These are phyloP conservation scores for Gryganskiella cystojenkinii DNA, from an alignment of 192 early-diverging fungal genomes.

Conservation along the genomic window DNA sequence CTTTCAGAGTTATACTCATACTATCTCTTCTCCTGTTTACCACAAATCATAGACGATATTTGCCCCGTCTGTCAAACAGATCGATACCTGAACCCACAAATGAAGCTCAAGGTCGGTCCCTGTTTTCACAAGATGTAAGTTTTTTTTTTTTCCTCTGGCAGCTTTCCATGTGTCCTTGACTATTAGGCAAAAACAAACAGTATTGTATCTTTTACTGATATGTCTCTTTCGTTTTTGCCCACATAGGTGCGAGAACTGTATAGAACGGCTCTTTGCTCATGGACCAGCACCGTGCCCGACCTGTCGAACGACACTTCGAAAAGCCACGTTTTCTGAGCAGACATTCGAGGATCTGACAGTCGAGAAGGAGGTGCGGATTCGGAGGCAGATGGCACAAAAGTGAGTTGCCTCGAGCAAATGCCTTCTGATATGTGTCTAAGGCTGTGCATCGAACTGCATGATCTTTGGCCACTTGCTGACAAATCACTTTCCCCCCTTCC, in stretches of 20 bases:
- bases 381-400: constrained; percentile 78
- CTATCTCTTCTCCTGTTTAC: not conserved
- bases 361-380: constrained; percentile 92
- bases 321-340: constrained; percentile 85
- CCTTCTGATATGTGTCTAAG: too few species aligned
- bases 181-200: too few species aligned
- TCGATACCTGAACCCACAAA: constrained; percentile 85
- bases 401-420: constrained; percentile 35
- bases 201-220: too few species aligned
- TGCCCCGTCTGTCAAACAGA: constrained; percentile 89
- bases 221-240: constrained; percentile 4
- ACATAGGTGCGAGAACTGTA: constrained; percentile 89
- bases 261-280: constrained; percentile 82
- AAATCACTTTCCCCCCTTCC: not conserved
- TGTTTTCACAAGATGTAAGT: constrained; percentile 97
- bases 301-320: constrained; percentile 83
- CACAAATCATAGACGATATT: constrained; percentile 43
- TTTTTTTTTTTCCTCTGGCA: too few species aligned
- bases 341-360: constrained; percentile 95
- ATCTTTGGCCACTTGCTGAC: too few species aligned
- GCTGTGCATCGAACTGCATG: too few species aligned
- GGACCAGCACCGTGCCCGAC: constrained; percentile 94
- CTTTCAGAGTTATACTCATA: not conserved
- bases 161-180: too few species aligned
- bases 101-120: constrained; percentile 91